Evolutionary conservation across 345 rosid genomes (phyloP).

Genomic region (Conringia planisiliqua): DNA sequence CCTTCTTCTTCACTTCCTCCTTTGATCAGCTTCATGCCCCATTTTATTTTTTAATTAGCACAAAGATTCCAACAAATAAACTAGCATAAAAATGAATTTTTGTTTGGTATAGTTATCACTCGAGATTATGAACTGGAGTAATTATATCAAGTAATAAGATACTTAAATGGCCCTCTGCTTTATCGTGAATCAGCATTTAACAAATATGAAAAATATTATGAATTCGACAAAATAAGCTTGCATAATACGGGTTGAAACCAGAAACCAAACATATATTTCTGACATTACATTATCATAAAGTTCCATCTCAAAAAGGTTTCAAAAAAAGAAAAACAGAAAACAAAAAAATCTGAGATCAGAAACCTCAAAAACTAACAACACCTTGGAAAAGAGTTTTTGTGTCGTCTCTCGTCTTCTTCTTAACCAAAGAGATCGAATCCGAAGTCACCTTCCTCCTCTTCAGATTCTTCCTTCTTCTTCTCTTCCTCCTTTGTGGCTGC

Average conservation of each 20-base stretch:
- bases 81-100: too few relatives aligned
- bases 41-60: too few relatives aligned
- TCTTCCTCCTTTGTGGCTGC: constrained; percentile 49
- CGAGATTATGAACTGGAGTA: too few relatives aligned
- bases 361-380: constrained; percentile 8
- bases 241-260: neutral
- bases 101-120: too few relatives aligned
- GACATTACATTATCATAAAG: neutral
- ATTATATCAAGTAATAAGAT: too few relatives aligned
- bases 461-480: constrained; percentile 63
- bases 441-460: constrained; percentile 63
- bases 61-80: too few relatives aligned
- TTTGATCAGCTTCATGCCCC: too few relatives aligned
- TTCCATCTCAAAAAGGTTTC: neutral
- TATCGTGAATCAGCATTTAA: too few relatives aligned
- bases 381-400: neutral
- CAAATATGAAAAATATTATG: too few relatives aligned
- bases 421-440: constrained; percentile 72
- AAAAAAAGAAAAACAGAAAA: neutral
- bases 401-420: neutral
- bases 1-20: too few relatives aligned
- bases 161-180: too few relatives aligned
- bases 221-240: neutral
- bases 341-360: neutral
- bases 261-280: constrained; percentile 22